Percentiles rank a stretch among this genome's conserved stretches.
These are phyloP conservation scores for Chaetomium fimeti DNA, from an alignment of 495 filamentous ascomycete genomes.

Conservation along the genomic window DNA sequence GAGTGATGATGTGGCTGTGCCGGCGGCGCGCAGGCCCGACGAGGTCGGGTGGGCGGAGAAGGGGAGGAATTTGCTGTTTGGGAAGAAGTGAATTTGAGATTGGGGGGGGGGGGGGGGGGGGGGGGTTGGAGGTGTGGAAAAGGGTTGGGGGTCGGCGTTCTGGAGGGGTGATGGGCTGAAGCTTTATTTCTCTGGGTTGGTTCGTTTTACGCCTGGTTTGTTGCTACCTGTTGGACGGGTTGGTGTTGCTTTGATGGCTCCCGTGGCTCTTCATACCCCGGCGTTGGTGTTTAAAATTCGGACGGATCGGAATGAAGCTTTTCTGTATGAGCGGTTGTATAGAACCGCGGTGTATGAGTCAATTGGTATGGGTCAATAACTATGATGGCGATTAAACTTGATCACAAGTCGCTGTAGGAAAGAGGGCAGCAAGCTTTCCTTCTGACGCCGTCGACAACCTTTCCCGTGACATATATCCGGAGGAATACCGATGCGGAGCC, in stretches of 20 bases:
- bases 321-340: neutral
- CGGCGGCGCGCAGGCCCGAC: constrained; percentile 21
- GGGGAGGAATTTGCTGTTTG: constrained; percentile 54
- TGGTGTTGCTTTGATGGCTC: constrained; percentile 9
- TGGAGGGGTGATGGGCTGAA: constrained; percentile 2
- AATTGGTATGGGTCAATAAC: neutral
- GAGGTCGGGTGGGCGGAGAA: constrained; percentile 52
- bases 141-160: too few relatives aligned
- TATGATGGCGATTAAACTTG: neutral
- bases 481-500: neutral
- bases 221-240: neutral
- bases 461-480: neutral
- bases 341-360: neutral
- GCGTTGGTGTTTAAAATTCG: constrained; percentile 22
- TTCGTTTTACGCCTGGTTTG: neutral
- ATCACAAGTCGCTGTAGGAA: neutral
- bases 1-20: constrained; percentile 3
- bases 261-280: constrained; percentile 23
- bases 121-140: too few relatives aligned
- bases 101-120: neutral
- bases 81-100: constrained; percentile 40
- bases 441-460: neutral
- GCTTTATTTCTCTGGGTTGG: neutral
- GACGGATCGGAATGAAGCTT: neutral
- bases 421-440: too few relatives aligned